Conservation (phyloP, 148 eudicot genomes). For the Camellia sinensis region DNA sequence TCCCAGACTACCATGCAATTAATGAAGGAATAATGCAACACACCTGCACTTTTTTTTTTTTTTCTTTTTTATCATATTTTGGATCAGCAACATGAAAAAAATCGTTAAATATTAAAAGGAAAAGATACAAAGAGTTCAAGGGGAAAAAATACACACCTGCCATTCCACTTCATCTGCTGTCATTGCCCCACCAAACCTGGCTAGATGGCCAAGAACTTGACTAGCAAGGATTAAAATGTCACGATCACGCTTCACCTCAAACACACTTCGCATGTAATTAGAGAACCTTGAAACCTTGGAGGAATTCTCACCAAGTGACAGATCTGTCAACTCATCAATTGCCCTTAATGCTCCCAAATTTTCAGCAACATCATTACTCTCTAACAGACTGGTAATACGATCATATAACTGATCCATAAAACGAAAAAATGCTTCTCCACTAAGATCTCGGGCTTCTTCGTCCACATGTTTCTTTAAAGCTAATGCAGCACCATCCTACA, state of each 20-base stretch:
- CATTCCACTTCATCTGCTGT: constrained; percentile 97
- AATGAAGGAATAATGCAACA: neutral
- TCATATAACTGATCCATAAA: constrained; percentile 96
- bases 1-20: constrained; percentile 1
- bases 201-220: constrained; percentile 90
- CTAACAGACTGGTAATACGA: constrained; percentile 66
- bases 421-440: constrained; percentile 83
- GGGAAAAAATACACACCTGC: constrained; percentile 41
- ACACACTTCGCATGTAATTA: constrained; percentile 71
- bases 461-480: constrained; percentile 80
- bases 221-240: constrained; percentile 82
- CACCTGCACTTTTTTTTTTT: no score
- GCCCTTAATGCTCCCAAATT: constrained; percentile 96
- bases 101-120: no score
- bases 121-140: no score
- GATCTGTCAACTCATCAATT: constrained; percentile 83
- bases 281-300: constrained; percentile 86
- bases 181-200: constrained; percentile 95
- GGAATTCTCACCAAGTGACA: constrained; percentile 84
- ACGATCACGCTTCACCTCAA: constrained; percentile 82
- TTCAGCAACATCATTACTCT: constrained; percentile 76
- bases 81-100: no score
- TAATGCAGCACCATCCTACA: constrained; percentile 80
- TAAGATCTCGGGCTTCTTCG: constrained; percentile 84
- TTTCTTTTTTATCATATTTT: no score